Evolutionary conservation across 129 eudicot species (phyloP).

Genomic region (Chrysanthemum makinoi): DNA sequence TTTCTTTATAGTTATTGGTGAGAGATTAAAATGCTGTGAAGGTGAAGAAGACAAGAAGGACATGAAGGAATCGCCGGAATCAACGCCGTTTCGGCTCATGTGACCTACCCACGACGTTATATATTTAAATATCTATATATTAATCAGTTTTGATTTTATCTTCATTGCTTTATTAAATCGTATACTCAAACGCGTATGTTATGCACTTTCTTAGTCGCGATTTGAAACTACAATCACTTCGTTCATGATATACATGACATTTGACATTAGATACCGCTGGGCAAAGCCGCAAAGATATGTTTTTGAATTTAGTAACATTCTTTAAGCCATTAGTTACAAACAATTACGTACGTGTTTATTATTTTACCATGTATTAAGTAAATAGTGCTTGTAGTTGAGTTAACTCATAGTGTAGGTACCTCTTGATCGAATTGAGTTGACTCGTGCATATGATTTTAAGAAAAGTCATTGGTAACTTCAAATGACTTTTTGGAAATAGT

Average conservation of each 20-base stretch:
- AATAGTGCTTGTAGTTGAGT: neutral
- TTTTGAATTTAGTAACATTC: too few relatives aligned
- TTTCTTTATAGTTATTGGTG: constrained; percentile 38
- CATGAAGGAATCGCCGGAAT: constrained; percentile 75
- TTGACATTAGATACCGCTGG: too few relatives aligned
- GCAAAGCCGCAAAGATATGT: too few relatives aligned
- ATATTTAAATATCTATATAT: constrained; percentile 7
- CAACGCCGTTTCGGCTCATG: constrained; percentile 74
- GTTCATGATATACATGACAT: too few relatives aligned
- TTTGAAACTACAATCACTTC: too few relatives aligned
- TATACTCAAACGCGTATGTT: too few relatives aligned
- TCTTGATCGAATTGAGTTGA: neutral
- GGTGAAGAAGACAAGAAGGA: constrained; percentile 48
- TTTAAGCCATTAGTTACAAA: neutral
- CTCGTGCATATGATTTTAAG: neutral
- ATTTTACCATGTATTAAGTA: neutral
- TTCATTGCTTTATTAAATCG: too few relatives aligned
- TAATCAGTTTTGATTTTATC: too few relatives aligned
- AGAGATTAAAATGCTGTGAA: constrained; percentile 26
- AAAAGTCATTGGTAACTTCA: neutral
- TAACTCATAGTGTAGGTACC: neutral
- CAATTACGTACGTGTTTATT: neutral
- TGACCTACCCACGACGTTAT: constrained; percentile 35
- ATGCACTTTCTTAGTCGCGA: too few relatives aligned
- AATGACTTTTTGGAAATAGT: neutral